Percentiles rank a stretch among this genome's conserved stretches.
phyloP scores from a whole-genome alignment of 106 monocot species.

The Hemerocallis citrina region DNA sequence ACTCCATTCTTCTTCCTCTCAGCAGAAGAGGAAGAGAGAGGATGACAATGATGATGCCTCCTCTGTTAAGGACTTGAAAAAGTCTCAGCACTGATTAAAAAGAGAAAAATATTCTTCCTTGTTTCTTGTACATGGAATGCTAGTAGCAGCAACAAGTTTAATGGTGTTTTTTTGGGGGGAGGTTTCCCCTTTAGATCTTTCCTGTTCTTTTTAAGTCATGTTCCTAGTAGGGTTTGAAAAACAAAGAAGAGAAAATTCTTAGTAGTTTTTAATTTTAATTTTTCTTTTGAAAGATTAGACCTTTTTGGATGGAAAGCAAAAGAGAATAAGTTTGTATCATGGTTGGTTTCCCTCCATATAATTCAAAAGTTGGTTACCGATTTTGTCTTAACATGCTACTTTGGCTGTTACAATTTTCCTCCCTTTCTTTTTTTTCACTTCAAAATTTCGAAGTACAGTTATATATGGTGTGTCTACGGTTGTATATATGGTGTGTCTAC shows the following conservation, averaged over 20 bases:
- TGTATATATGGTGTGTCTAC: too few species aligned
- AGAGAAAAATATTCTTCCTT: not conserved
- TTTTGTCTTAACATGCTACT: not conserved
- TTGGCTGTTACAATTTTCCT: not conserved
- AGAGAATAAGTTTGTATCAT: not conserved
- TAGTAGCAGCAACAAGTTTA: not conserved
- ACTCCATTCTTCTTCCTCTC: not conserved
- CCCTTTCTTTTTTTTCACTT: too few species aligned
- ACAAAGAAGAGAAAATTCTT: too few species aligned
- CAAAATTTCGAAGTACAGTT: not conserved
- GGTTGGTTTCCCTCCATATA: not conserved
- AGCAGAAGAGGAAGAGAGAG: constrained; percentile 2
- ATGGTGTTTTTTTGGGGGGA: too few species aligned
- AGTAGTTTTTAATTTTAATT: not conserved
- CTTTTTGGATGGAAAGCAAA: not conserved
- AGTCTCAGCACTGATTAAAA: not conserved
- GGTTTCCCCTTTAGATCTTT: not conserved
- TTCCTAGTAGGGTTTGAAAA: not conserved
- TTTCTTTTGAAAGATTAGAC: not conserved
- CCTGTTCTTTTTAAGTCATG: not conserved
- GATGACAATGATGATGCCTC: not conserved
- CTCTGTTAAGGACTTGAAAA: not conserved
- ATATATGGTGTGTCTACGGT: too few species aligned
- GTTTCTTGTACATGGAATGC: not conserved
- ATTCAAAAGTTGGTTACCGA: constrained; percentile 5